Percentiles rank a stretch among this genome's conserved stretches.
These are phyloP conservation scores for Micractinium sp. DNA, from an alignment of 139 green algal genomes.

Conservation along the genomic window DNA sequence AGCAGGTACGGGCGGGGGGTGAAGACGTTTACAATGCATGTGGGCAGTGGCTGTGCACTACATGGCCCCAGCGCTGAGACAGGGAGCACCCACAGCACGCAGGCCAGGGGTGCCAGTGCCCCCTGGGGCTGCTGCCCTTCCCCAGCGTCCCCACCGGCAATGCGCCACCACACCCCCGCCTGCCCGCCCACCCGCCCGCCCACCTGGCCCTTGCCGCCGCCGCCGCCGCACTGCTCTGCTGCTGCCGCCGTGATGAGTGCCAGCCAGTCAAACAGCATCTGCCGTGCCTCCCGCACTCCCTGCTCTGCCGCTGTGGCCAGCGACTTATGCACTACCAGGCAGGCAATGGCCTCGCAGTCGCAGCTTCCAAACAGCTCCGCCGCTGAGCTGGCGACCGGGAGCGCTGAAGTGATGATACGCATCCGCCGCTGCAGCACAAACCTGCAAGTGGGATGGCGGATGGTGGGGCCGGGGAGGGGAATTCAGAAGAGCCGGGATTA, in stretches of 20 bases:
- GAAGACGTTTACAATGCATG: neutral
- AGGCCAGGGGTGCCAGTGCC: no score
- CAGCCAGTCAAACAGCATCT: constrained; percentile 92
- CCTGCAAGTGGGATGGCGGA: neutral
- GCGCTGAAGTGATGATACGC: constrained; percentile 57
- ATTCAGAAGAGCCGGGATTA: no score
- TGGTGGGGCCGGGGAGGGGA: neutral
- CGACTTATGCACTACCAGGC: constrained; percentile 84
- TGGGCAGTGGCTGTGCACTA: neutral
- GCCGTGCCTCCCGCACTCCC: constrained; percentile 65
- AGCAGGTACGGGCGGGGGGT: neutral
- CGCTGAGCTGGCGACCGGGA: constrained; percentile 45
- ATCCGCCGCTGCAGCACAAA: constrained; percentile 68
- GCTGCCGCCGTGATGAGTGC: constrained; percentile 69
- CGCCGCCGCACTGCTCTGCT: neutral
- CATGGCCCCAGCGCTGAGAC: no score
- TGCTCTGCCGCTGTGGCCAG: constrained; percentile 51
- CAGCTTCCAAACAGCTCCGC: constrained; percentile 65
- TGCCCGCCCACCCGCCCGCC: no score
- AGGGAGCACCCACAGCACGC: no score
- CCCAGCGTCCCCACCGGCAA: no score
- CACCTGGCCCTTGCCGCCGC: neutral
- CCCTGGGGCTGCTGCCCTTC: constrained; percentile 39
- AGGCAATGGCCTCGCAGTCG: constrained; percentile 70
- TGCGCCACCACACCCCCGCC: no score